These are phyloP conservation scores for Urtica urens DNA, from an alignment of 306 rosid genomes.

Conservation along the genomic window DNA sequence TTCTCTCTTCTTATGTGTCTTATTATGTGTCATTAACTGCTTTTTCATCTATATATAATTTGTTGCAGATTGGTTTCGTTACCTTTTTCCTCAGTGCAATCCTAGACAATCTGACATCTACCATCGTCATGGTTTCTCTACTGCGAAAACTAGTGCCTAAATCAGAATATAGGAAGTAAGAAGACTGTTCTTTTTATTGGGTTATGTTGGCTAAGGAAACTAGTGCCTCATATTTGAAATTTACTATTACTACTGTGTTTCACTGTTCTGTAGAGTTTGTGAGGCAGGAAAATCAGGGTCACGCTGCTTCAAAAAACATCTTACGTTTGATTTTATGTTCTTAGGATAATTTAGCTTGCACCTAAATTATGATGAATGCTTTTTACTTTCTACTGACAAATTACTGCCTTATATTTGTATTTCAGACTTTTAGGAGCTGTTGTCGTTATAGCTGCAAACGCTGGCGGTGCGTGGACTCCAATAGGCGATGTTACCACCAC, in stretches of 20 bases:
- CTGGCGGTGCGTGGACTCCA: slow-evolving; percentile 99
- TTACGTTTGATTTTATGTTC: slow-evolving; percentile 26
- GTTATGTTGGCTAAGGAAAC: neutral
- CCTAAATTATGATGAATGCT: too few relatives aligned
- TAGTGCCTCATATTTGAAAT: neutral
- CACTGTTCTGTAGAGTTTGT: neutral
- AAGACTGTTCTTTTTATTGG: neutral
- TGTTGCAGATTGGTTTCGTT: slow-evolving; percentile 72
- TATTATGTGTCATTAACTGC: slow-evolving; percentile 2
- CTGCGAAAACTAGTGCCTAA: slow-evolving; percentile 85
- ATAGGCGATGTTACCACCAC: slow-evolving; percentile 97
- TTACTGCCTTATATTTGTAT: too few relatives aligned
- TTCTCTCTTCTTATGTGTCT: slow-evolving; percentile 10
- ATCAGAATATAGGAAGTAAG: slow-evolving; percentile 85
- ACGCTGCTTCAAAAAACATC: neutral
- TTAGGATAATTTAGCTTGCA: too few relatives aligned
- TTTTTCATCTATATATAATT: too few relatives aligned
- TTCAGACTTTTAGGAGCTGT: slow-evolving; percentile 94
- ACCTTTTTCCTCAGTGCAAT: slow-evolving; percentile 81
- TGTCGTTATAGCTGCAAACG: slow-evolving; percentile 91
- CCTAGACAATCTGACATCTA: slow-evolving; percentile 90
- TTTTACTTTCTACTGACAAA: too few relatives aligned
- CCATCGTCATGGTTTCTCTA: slow-evolving; percentile 89
- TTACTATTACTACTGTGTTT: neutral
- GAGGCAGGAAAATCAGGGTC: neutral